Base-by-base conservation (phyloP, 768 basidiomycete genomes). In the Plicaturopsis crispa region DNA sequence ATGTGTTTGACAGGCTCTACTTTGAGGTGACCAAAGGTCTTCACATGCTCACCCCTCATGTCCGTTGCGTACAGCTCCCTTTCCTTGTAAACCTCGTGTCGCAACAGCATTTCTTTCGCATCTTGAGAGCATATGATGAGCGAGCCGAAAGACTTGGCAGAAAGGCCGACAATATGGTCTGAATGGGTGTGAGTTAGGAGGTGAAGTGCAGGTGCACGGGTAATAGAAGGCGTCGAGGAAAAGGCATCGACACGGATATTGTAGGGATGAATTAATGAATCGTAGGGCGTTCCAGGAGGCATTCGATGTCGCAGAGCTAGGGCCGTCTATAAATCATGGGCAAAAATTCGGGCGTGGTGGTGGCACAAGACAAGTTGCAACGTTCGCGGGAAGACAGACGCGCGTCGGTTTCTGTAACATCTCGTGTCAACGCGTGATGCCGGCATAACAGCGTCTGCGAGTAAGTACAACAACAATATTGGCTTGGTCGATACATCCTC, bases 101-200 rank as follows among this genome's bases (percentile, higher is more conserved):
- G 67, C 26, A 93, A 60, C 2, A 97, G 63, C 80, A 96, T 90
- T 42, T 81, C 70, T 59, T 91, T 93, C 13, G 92, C 81, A 55
- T 91, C 85, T 4, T 65, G 58, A 0, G 91, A 89, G 59, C 90
- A 93, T 39, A 86, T 59, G 6, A 96, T 75, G 2, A 63, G 66
- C 31, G 77, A 75, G 2, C 73, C 77, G 51, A 93, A 92, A 0
- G 78, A 80, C 41, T 78, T 75, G 17, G 84, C 73, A 14, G 78
- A 70, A 19, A 96, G 69, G 4, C 93, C 91, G 31, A 60, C 61
- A 37, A 90, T 70, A 52, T 96, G 92, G 59, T 94, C 92, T 0
- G 90, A 72, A 60, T 94, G 93, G 0, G 90, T 86, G 53, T 96
- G 91, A 0, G 84, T 79, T 38, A 96, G 72, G n/a, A 96, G 73